These are phyloP conservation scores for Chaetothyriales sp. DNA, from an alignment of 2,329 filamentous ascomycete species.

Conservation along the genomic window DNA sequence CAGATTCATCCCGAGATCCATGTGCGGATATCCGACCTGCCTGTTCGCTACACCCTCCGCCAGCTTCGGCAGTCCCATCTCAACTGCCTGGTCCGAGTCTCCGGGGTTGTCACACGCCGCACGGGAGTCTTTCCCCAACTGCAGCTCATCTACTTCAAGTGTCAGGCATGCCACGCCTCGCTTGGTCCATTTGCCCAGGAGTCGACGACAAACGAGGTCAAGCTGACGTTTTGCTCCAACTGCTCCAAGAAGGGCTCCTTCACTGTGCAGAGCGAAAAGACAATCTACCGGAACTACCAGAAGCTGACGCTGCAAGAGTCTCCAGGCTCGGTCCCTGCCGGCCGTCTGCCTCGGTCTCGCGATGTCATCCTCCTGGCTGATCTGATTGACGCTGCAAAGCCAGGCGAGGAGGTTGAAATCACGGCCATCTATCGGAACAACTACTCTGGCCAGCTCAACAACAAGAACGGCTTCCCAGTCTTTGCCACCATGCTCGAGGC, in stretches of 20 bases:
- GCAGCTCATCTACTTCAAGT: constrained; percentile 98
- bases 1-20: constrained; percentile 96
- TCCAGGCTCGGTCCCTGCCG: constrained; percentile 88
- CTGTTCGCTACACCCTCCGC: constrained; percentile 85
- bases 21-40: constrained; percentile 87
- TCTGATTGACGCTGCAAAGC: constrained; percentile 90
- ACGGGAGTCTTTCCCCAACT: constrained; percentile 94
- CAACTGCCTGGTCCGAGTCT: constrained; percentile 88
- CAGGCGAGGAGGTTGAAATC: constrained; percentile 92
- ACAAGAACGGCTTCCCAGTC: constrained; percentile 95
- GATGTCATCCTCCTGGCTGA: constrained; percentile 96
- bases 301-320: constrained; percentile 95
- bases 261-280: constrained; percentile 91
- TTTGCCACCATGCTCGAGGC: constrained; percentile 96
- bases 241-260: constrained; percentile 94
- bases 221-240: constrained; percentile 88
- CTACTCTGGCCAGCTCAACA: constrained; percentile 94
- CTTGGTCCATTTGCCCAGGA: constrained; percentile 96
- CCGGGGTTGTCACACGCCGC: constrained; percentile 83
- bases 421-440: constrained; percentile 97
- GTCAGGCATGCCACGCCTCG: constrained; percentile 78
- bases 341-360: constrained; percentile 78
- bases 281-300: constrained; percentile 96
- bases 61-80: constrained; percentile 90
- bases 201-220: constrained; percentile 77